A percentile compares a stretch with the other conserved stretches of the same genome.
Conservation (phyloP, 352 stramenopile genomes). For the Pythium angustatum region DNA sequence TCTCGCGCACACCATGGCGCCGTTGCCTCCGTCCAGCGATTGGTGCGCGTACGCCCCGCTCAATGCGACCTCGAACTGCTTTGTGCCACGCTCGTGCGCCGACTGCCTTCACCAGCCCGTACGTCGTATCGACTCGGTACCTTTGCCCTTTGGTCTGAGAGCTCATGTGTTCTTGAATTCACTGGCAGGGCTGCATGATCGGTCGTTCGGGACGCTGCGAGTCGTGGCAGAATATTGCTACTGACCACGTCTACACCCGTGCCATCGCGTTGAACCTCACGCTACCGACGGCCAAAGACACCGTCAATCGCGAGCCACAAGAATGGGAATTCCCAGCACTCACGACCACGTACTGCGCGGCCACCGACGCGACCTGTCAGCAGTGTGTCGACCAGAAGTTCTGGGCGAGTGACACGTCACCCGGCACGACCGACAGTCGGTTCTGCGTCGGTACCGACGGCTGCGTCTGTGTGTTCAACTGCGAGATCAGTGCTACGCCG, state of each 20-base stretch:
- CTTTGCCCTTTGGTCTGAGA: too few species aligned
- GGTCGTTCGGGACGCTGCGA: background rate
- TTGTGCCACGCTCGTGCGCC: too few species aligned
- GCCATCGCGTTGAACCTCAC: background rate
- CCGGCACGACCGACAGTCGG: slow-evolving; percentile 2
- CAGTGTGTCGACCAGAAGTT: slow-evolving; percentile 1
- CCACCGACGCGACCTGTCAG: background rate
- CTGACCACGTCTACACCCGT: background rate
- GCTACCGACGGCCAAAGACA: background rate
- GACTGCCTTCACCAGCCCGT: too few species aligned
- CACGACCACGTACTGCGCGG: background rate
- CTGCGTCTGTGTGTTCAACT: slow-evolving; percentile 15
- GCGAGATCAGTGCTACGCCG: too few species aligned
- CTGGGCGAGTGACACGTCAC: too few species aligned
- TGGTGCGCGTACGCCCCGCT: too few species aligned
- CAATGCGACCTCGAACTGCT: too few species aligned
- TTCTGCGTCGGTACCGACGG: slow-evolving; percentile 14
- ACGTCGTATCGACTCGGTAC: too few species aligned
- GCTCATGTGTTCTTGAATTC: too few species aligned
- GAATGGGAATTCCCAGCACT: slow-evolving; percentile 14
- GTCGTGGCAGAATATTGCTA: too few species aligned
- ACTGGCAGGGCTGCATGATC: background rate
- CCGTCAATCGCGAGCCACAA: background rate
- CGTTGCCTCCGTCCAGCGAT: too few species aligned
- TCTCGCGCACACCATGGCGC: too few species aligned